Evolutionary conservation across 2,329 filamentous ascomycete species (phyloP), one percentile per base, ranked within the genome.

Genomic region (Aspergillus tamarii): DNA sequence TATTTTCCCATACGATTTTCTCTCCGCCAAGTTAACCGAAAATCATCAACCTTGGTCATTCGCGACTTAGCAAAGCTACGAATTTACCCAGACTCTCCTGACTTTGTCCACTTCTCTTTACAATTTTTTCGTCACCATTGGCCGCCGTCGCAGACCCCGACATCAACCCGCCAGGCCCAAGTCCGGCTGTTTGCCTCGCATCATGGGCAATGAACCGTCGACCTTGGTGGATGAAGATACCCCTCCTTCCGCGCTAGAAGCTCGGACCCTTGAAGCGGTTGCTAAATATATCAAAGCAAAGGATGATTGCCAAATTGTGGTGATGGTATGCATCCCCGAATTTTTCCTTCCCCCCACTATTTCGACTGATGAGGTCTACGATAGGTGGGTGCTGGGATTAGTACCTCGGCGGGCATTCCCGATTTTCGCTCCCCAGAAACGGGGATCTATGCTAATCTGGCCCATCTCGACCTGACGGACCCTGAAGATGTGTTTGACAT

Each of bases 401-500:
- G 77, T 59, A 77, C 75, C 41, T 74, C 75, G 21, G 75, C 75
- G 32, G 75, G 82, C 80, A 94, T 99, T 66, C 95, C 95, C 66
- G 95, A 99, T 80, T 99, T 98, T 77, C 87, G 95, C 67, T 96
- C 93, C 2, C 94, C 94, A 66, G 91, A 93, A 63, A 98, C 94
- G 0, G 95, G 95, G 3, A 86, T 99, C 12, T 99, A 99, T 78
- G 90, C 92, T 72, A 98, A 98, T 74, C 88, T 99, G 34, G 91
- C 91, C 26, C 87, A 91, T 59, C 86, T 98, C 36, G 88, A 96
- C 64, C 85, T 99, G 0, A 94, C 94, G 0, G 90, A 94, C 72
- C 90, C 94, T 26, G 93, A 98, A 80, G 94, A 93, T 39, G 93
- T 98, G 52, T 98, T 99, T 79, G 93, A 97, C 74, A 94, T 99